phyloP scores from a whole-genome alignment of 2,329 filamentous ascomycete genomes.

The Colletotrichum sp. region DNA sequence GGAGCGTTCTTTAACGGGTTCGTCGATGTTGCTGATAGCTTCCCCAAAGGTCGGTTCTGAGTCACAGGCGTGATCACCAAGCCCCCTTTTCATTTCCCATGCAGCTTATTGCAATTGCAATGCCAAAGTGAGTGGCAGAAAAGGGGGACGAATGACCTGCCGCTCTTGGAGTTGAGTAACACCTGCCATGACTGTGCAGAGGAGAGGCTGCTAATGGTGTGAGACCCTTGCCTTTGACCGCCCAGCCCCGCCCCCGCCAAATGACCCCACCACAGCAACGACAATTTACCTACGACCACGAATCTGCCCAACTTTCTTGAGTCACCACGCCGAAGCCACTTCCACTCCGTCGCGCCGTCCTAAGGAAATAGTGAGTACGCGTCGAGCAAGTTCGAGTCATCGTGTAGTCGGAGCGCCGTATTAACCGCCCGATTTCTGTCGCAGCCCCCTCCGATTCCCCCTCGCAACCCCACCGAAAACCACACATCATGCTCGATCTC shows the following conservation, averaged over 20 bases:
- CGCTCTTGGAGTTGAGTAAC: not conserved
- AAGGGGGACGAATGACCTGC: not conserved
- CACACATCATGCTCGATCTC: constrained; percentile 70
- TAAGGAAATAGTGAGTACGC: constrained; percentile 6
- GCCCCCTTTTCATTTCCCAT: not conserved
- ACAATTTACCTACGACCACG: constrained; percentile 15
- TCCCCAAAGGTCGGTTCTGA: not conserved
- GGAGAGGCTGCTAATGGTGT: not conserved
- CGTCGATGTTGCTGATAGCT: not conserved
- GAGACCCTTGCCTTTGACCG: constrained; percentile 17
- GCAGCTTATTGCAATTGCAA: not conserved
- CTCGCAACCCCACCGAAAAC: not conserved
- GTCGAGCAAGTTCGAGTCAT: not conserved
- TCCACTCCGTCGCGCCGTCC: not conserved
- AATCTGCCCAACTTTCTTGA: constrained; percentile 9
- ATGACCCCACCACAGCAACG: constrained; percentile 19
- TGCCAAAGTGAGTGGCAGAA: not conserved
- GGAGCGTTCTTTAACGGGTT: not conserved
- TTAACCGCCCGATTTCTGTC: not conserved
- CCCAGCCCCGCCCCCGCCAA: constrained; percentile 22
- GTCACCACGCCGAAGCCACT: constrained; percentile 13
- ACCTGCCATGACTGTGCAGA: not conserved
- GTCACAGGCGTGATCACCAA: not conserved
- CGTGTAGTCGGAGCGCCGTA: not conserved
- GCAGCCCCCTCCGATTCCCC: not conserved